Percentiles rank a stretch among this genome's conserved stretches.
Evolutionary conservation across 495 filamentous ascomycete species (phyloP).

Genomic region (Penicillium goetzii): DNA sequence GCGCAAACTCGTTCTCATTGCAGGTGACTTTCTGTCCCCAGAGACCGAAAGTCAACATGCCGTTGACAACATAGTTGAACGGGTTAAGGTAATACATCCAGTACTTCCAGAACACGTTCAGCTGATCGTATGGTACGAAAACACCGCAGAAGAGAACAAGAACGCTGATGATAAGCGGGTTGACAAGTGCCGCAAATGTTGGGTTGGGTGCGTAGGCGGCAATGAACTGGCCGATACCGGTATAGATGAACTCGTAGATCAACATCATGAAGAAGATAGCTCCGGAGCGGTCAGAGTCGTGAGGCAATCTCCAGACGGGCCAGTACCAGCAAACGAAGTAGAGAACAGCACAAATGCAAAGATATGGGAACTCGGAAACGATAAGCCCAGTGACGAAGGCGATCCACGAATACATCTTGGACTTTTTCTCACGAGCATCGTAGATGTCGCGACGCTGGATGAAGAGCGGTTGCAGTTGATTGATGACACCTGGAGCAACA

Average conservation of each 20-base stretch:
- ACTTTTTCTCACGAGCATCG: constrained; percentile 54
- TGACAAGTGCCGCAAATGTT: constrained; percentile 54
- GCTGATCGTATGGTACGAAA: constrained; percentile 45
- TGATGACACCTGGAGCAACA: constrained; percentile 52
- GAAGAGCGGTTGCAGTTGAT: constrained; percentile 57
- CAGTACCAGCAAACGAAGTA: constrained; percentile 60
- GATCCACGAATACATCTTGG: constrained; percentile 59
- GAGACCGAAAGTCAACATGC: constrained; percentile 61
- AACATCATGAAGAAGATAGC: constrained; percentile 58
- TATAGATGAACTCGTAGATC: constrained; percentile 57
- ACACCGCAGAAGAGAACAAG: constrained; percentile 59
- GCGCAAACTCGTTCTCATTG: constrained; percentile 57
- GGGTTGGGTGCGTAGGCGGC: constrained; percentile 61
- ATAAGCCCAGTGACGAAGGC: constrained; percentile 54
- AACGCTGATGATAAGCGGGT: constrained; percentile 58
- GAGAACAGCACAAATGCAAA: constrained; percentile 50
- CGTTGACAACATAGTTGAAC: constrained; percentile 68
- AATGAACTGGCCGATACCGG: constrained; percentile 63
- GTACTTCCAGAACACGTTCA: constrained; percentile 66
- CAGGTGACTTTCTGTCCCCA: constrained; percentile 62
- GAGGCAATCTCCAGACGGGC: constrained; percentile 37
- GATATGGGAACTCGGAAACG: constrained; percentile 56
- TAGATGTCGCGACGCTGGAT: constrained; percentile 56
- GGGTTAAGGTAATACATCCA: constrained; percentile 78
- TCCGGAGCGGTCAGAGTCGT: constrained; percentile 48